Evolutionary conservation across 2,329 filamentous ascomycete species (phyloP), one percentile per base, ranked within the genome.

Genomic region (Capronia americana): DNA sequence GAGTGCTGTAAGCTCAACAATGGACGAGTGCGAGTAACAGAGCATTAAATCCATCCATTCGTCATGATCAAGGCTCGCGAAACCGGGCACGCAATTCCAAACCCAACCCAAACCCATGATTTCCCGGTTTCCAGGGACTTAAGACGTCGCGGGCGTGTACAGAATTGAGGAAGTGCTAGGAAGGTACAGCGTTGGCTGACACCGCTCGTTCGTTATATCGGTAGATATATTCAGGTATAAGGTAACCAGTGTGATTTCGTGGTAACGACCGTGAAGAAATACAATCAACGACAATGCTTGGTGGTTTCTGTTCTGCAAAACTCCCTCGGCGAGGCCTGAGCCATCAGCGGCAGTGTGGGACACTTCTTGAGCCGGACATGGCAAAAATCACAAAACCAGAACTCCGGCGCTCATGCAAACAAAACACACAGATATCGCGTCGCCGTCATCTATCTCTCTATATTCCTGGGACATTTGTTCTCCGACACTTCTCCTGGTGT

Each of bases 261-360:
- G 57, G 57, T 59, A 59, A 30, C 26, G 57, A 59, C 41, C 41
- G 57, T 59, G 57, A 8, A 50, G 17, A 34, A 24, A 4, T 14
- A 44, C 38, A 44, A 44, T 44, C 38, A 41, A 2, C 20, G 12
- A 51, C 48, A 51, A 34, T 32, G 57, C 57, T 34, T 28, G n/a
- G 28, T 32, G 57, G 8, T 61, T 34, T 41, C 58, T 56, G 20
- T 34, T 24, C 23, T 23, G 48, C 17, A 34, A 38, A 4, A n/a
- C 17, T 51, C 57, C 57, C 28, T 44, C 17, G 38, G 17, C 17
- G 14, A n/a, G 38, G 38, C 38, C 38, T 44, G 17, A 44, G 38
- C 38, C 5, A 44, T 44, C 38, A 44, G 38, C 38, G 17, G 38
- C 17, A n/a, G 38, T 38, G 34, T 38, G 34, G 34, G 11, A 38